phyloP scores from a whole-genome alignment of 225 moss, liverwort and hornwort species.

The Polytrichum commune region DNA sequence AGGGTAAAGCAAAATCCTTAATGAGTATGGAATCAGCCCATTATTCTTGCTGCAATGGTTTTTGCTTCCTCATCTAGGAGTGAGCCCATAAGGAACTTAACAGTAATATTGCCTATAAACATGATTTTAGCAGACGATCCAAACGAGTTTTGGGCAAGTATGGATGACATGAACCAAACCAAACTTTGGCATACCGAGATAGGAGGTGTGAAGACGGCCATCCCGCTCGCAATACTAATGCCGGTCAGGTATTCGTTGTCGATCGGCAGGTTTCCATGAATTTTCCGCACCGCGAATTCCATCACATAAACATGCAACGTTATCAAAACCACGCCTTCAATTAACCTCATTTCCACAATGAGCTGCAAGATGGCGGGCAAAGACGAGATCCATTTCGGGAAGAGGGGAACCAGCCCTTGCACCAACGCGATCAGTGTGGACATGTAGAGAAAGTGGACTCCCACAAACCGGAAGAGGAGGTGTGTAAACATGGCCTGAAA shows the following conservation, averaged over 20 bases:
- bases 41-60: background rate
- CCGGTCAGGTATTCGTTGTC: constrained; percentile 74
- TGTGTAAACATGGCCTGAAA: constrained; percentile 84
- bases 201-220: constrained; percentile 48
- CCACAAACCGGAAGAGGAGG: constrained; percentile 63
- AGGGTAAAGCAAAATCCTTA: no score
- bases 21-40: no score
- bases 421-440: constrained; percentile 72
- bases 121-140: background rate
- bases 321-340: constrained; percentile 28
- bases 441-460: constrained; percentile 74
- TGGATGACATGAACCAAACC: background rate
- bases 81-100: no score
- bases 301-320: constrained; percentile 55
- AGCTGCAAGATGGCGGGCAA: constrained; percentile 63
- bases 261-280: constrained; percentile 64
- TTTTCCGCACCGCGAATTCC: constrained; percentile 62
- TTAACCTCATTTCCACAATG: constrained; percentile 36
- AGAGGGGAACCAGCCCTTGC: constrained; percentile 78
- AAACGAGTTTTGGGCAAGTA: background rate
- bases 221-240: constrained; percentile 82
- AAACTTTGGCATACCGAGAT: constrained; percentile 24
- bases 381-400: constrained; percentile 72
- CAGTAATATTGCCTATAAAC: background rate
- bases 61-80: no score